Conservation (phyloP, 2,329 filamentous ascomycete genomes). For the Exophiala mesophila region DNA sequence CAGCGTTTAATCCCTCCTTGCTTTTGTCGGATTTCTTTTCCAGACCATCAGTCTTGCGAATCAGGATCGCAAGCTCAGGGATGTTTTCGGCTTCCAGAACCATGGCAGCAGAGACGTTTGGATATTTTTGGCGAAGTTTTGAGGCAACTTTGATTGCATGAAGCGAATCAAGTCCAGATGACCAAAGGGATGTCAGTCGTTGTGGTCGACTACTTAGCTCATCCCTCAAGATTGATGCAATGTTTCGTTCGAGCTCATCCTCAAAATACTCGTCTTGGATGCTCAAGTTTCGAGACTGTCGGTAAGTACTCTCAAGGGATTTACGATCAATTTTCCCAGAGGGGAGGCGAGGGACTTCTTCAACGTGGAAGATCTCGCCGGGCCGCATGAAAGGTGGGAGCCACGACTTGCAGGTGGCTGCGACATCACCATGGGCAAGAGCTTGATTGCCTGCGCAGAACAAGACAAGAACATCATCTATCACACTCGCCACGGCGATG, state of each 20-base stretch:
- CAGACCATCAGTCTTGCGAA: conserved; percentile 1
- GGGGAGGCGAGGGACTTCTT: conserved; percentile 66
- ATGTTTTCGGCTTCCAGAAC: conserved; percentile 57
- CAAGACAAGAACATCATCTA: conserved; percentile 64
- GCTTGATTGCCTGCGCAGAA: conserved; percentile 60
- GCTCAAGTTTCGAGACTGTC: conserved; percentile 7
- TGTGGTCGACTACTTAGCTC: conserved; percentile 39
- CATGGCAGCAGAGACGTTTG: conserved; percentile 53
- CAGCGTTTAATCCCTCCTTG: neutral
- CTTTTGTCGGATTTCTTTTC: neutral
- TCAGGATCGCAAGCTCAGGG: conserved; percentile 13
- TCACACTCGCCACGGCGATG: conserved; percentile 61
- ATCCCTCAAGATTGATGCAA: conserved; percentile 41
- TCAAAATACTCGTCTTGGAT: conserved; percentile 2
- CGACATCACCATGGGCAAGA: conserved; percentile 43
- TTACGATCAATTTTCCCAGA: conserved; percentile 81
- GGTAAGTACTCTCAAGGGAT: conserved; percentile 44
- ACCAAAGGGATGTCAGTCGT: conserved; percentile 43
- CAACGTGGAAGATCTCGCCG: conserved; percentile 57
- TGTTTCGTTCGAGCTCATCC: conserved; percentile 26
- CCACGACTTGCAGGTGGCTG: conserved; percentile 64
- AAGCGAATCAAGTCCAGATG: conserved; percentile 63
- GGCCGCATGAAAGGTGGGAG: conserved; percentile 81
- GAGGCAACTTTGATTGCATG: conserved; percentile 61
- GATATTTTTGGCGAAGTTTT: conserved; percentile 53